Base-by-base conservation (phyloP, 2,329 filamentous ascomycete species). In the Chaetomiaceae sp. region DNA sequence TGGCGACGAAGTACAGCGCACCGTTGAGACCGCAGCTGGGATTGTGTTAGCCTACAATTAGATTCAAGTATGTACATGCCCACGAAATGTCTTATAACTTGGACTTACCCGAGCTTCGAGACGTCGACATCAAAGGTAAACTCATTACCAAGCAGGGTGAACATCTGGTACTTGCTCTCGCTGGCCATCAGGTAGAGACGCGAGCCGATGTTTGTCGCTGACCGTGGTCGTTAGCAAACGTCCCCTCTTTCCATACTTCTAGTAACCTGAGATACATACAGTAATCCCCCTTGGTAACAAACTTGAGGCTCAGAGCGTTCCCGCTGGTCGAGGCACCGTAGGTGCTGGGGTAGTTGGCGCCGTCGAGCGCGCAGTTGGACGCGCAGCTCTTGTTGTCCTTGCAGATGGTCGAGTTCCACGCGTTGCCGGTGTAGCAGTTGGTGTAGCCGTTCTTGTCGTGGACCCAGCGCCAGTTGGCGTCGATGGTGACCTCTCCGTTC, bases 111-210 rank as follows among this genome's bases (percentile, higher is more conserved):
- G 19, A 86, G 72, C 58, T 77, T 76, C 33, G 83, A 86, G 37
- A 86, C 78, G 64, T 88, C 85, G 21, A 87, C 83, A 50, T 86
- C 83, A 55, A 88, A 86, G 48, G 81, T 83, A 68, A 88, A 82
- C 66, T 88, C 85, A 62, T 83, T 76, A 67, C 81, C 81, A 44
- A 81, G 72, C 51, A 87, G 72, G 51, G 80, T 75, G 69, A 87
- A 83, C 63, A 58, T 75, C 69, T 86, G 70, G 67, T 88, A 88
- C 53, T 76, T 78, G 58, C 71, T 72, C 40, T 82, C 77, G 44
- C 74, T 70, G 59, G 77, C 75, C 71, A 87, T 78, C 55, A 87
- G 73, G 65, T 86, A 88, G 31, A 83, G 68, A 58, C 85, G 78
- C 48, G 79, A 71, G 17, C 74, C 74, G 39, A 78, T 63, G 62